phyloP scores from a whole-genome alignment of 345 rosid species.

The Sisymbrium irio region DNA sequence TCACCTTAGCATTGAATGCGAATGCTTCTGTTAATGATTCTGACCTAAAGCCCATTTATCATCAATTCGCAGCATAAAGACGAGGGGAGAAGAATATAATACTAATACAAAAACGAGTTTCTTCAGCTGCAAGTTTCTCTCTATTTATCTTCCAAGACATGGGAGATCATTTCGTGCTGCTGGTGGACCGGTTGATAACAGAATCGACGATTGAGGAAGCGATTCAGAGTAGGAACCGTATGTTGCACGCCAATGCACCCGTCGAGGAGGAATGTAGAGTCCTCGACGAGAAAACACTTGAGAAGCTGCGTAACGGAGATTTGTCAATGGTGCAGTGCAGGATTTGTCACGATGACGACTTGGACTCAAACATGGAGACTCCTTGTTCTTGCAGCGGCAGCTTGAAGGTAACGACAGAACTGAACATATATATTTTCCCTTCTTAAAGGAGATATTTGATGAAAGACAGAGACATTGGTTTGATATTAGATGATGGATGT shows the following conservation, averaged over 20 bases:
- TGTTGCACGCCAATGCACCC: constrained; percentile 37
- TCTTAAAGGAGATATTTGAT: neutral
- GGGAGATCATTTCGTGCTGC: constrained; percentile 95
- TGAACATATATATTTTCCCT: neutral
- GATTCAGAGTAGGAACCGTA: constrained; percentile 63
- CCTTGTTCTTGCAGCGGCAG: constrained; percentile 93
- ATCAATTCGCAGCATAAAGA: constrained; percentile 19
- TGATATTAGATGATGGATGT: neutral
- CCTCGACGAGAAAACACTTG: constrained; percentile 39
- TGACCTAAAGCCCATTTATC: constrained; percentile 19
- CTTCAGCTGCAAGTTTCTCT: constrained; percentile 21
- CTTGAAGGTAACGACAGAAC: constrained; percentile 50
- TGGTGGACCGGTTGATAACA: constrained; percentile 82
- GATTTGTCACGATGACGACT: constrained; percentile 93
- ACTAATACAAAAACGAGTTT: neutral
- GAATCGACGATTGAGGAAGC: constrained; percentile 82
- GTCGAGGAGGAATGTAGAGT: constrained; percentile 38
- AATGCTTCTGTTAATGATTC: neutral
- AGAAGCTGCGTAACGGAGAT: constrained; percentile 36
- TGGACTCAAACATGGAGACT: constrained; percentile 79
- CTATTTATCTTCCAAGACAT: constrained; percentile 27
- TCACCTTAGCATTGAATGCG: constrained; percentile 5
- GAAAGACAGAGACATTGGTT: neutral
- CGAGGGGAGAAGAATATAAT: constrained; percentile 18
- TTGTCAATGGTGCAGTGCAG: constrained; percentile 72